phyloP scores from a whole-genome alignment of 305 asterid species.

The Fraxinus sp. region DNA sequence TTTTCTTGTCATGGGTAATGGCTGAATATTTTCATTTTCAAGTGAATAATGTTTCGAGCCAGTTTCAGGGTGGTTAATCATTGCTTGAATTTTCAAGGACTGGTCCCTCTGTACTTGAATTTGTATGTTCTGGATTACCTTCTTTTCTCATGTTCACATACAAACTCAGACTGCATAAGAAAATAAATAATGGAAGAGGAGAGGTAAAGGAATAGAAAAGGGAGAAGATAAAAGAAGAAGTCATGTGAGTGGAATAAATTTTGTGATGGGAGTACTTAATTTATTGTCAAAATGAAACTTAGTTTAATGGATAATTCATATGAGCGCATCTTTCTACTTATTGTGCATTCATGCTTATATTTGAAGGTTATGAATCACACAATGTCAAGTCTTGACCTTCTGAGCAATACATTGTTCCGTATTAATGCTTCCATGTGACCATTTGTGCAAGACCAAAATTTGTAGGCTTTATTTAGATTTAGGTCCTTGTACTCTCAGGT shows the following conservation, averaged over 20 bases:
- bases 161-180: neutral
- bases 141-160: neutral
- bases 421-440: neutral
- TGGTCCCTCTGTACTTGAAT: neutral
- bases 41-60: neutral
- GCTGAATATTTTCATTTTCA: neutral
- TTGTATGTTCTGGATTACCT: neutral
- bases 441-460: conserved; percentile 1
- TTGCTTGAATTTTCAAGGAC: neutral
- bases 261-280: neutral
- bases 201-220: neutral
- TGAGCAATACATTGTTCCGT: neutral
- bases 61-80: neutral
- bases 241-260: neutral
- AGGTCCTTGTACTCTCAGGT: neutral
- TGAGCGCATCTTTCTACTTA: neutral
- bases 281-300: neutral
- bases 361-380: neutral
- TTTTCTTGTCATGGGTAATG: neutral
- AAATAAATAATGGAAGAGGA: neutral
- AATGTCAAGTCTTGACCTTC: neutral
- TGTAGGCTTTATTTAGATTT: neutral
- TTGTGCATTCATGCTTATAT: neutral
- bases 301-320: neutral
- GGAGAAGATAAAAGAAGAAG: neutral